A percentile compares a stretch with the other conserved stretches of the same genome.
phyloP scores from a whole-genome alignment of 495 filamentous ascomycete genomes.

The Hypoxylon intermedium region DNA sequence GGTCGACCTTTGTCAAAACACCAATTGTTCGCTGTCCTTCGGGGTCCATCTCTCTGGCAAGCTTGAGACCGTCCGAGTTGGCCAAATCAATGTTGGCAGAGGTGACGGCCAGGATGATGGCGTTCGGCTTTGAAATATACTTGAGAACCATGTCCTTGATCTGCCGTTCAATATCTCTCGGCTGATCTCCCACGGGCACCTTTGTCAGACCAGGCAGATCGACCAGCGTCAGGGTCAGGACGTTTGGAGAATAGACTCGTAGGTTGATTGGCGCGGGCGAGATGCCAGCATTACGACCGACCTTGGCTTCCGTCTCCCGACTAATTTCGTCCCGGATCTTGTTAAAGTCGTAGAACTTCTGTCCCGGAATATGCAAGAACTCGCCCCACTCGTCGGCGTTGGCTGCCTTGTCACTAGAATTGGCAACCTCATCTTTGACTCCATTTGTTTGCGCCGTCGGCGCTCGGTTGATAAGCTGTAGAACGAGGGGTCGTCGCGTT shows the following conservation, averaged over 20 bases:
- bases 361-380: conserved; percentile 96
- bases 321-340: conserved; percentile 99
- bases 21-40: conserved; percentile 98
- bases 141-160: conserved; percentile 99
- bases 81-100: conserved; percentile 97
- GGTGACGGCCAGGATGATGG: conserved; percentile 96
- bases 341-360: conserved; percentile 99
- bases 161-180: conserved; percentile 96
- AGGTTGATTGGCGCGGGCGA: conserved; percentile 96
- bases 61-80: conserved; percentile 96
- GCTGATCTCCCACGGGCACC: conserved; percentile 98
- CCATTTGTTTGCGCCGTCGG: conserved; percentile 72
- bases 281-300: conserved; percentile 94
- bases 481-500: conserved; percentile 91
- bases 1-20: conserved; percentile 97
- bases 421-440: conserved; percentile 71
- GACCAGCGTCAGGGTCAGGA: conserved; percentile 95
- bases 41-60: conserved; percentile 96
- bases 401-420: conserved; percentile 73
- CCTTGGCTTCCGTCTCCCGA: conserved; percentile 94
- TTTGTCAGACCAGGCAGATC: conserved; percentile 97
- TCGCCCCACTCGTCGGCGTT: conserved; percentile 98
- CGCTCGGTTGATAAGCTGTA: conserved; percentile 95
- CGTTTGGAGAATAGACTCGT: conserved; percentile 96
- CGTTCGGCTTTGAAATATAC: conserved; percentile 97